Conservation (phyloP, 176 grass and related monocot species). For the Ananas comosus region DNA sequence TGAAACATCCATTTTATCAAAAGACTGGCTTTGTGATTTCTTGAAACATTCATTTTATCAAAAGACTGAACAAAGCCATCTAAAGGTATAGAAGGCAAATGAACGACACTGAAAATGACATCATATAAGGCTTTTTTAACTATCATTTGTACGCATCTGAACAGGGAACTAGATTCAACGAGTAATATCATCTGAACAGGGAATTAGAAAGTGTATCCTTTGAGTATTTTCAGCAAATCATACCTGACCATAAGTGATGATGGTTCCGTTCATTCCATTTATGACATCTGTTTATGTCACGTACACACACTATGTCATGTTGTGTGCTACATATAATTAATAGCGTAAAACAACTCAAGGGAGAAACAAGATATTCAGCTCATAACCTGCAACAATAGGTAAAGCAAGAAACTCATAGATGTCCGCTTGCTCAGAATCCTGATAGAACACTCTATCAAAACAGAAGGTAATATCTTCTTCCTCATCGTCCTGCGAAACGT, state of each 20-base stretch:
- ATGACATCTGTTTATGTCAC: slow-evolving; percentile 40
- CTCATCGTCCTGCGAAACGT: slow-evolving; percentile 47
- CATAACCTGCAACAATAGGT: slow-evolving; percentile 61
- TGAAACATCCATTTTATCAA: too few species aligned
- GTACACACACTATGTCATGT: neutral
- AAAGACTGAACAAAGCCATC: too few species aligned
- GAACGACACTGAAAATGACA: too few species aligned
- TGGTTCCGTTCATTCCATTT: slow-evolving; percentile 58
- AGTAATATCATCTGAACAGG: neutral
- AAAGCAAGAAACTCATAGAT: slow-evolving; percentile 59
- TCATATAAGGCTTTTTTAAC: too few species aligned
- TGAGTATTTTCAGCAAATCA: slow-evolving; percentile 11
- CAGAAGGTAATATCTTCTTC: slow-evolving; percentile 63
- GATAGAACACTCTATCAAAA: slow-evolving; percentile 78
- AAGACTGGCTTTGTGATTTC: too few species aligned
- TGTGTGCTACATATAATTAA: neutral
- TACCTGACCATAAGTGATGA: slow-evolving; percentile 86
- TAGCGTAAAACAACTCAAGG: neutral
- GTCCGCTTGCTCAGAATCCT: slow-evolving; percentile 50
- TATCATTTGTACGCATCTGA: too few species aligned
- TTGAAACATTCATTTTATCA: too few species aligned
- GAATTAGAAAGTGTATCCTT: neutral
- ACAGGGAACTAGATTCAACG: too few species aligned
- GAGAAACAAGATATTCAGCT: neutral
- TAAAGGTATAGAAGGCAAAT: too few species aligned